A percentile compares a stretch with the other conserved stretches of the same genome.
Conservation (phyloP, 257 asterid species). For the Gentiana macrophylla region DNA sequence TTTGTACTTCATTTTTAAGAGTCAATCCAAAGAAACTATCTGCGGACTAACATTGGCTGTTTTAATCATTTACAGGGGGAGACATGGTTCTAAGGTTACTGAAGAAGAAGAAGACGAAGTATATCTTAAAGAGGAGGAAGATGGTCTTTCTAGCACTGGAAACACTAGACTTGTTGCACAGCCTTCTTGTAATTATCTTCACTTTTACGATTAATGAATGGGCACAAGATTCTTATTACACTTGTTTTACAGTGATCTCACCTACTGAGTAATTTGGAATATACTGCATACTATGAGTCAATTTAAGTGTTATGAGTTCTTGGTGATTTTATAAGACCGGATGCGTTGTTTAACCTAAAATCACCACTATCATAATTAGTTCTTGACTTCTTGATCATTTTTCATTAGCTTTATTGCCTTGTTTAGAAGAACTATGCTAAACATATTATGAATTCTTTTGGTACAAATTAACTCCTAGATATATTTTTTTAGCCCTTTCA, state of each 20-base stretch:
- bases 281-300: neutral
- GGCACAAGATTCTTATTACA: neutral
- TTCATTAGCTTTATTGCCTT: too few species aligned
- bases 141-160: conserved; percentile 55
- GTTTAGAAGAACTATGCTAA: too few species aligned
- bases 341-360: too few species aligned
- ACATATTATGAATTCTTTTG: too few species aligned
- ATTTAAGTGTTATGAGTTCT: neutral
- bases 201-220: neutral
- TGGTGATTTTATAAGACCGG: neutral
- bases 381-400: neutral
- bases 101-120: conserved; percentile 99
- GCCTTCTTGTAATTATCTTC: conserved; percentile 69
- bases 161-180: conserved; percentile 83
- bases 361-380: neutral
- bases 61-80: conserved; percentile 45
- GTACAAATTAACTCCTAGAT: too few species aligned
- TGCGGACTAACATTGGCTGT: too few species aligned
- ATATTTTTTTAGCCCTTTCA: too few species aligned
- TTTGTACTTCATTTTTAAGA: too few species aligned
- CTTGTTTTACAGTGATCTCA: too few species aligned
- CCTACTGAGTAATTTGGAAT: neutral
- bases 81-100: conserved; percentile 94
- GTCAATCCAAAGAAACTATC: too few species aligned
- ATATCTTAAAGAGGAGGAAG: conserved; percentile 90